phyloP scores from a whole-genome alignment of 495 filamentous ascomycete genomes.

The Gamarada debralockiae region DNA sequence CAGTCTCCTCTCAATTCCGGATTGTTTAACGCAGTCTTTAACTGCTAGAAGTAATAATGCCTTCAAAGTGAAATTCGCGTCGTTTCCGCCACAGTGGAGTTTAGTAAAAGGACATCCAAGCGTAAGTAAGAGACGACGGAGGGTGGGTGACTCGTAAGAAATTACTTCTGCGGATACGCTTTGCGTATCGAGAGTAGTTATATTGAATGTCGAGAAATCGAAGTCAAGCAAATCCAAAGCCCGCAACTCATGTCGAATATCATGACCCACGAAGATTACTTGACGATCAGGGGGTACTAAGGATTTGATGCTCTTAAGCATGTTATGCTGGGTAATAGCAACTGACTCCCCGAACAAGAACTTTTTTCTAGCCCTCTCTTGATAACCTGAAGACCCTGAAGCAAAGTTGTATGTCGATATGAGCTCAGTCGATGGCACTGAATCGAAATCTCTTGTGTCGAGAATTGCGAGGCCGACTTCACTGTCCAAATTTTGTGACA shows the following conservation, averaged over 20 bases:
- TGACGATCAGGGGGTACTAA: background rate
- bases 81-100: too few relatives aligned
- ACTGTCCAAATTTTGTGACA: conserved; percentile 1
- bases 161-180: too few relatives aligned
- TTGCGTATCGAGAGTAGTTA: background rate
- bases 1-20: too few relatives aligned
- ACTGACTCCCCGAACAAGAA: background rate
- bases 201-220: background rate
- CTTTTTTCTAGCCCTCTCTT: background rate
- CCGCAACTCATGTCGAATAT: background rate
- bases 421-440: background rate
- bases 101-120: too few relatives aligned
- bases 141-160: too few relatives aligned
- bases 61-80: too few relatives aligned
- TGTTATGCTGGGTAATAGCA: background rate
- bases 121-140: too few relatives aligned
- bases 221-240: background rate
- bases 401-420: too few relatives aligned
- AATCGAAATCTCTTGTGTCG: background rate
- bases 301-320: background rate
- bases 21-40: too few relatives aligned
- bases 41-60: too few relatives aligned
- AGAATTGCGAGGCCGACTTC: background rate
- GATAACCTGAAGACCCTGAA: too few relatives aligned
- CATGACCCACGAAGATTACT: background rate